Base-by-base conservation (phyloP, 2,329 filamentous ascomycete species). In the Trichoderma breve region DNA sequence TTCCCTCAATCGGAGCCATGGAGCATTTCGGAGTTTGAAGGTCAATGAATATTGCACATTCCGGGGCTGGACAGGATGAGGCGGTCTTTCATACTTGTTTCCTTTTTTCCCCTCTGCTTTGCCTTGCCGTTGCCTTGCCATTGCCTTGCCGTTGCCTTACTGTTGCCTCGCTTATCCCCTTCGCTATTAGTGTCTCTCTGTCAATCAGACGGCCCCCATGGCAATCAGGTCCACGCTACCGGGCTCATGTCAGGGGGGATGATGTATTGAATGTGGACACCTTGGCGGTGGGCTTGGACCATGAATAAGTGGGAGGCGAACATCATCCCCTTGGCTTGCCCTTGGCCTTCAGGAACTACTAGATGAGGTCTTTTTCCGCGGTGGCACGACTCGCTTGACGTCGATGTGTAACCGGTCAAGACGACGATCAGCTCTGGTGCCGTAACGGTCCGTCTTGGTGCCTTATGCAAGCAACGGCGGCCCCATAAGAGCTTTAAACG, bases 1-100 rank as follows among this genome's bases (percentile, higher is more conserved):
- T 51, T 36, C 4, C 67, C 9, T 70, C 67, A 71, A 64, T 32
- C 14, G 60, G 60, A 64, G 68, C 60, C 60, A 71, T 71, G 60
- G 32, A 57, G 51, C 60, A 71, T 71, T 57, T 32, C 61, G 43
- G 26, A 30, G 28, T 61, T 51, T 24, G 43, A 70, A 36, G 39
- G 36, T 34, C 18, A 11, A 62, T 21, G 28, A 43, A 39, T 36
- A 43, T 1, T n/a, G 7, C 3, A 3, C 34, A 28, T 21, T 57
- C 28, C n/a, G 28, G 21, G 61, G 67, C 57, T 53, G 39, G 21
- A 12, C 57, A 24, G 47, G 30, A 14, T 36, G 57, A 70, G 57
- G 67, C 36, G 28, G 26, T 70, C 57, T 70, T 70, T 70, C 67
- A 70, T 70, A 70, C 28, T 21, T 30, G 9, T 53, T 53, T 36